A percentile compares a stretch with the other conserved stretches of the same genome.
Conservation (phyloP, 805 yeast genomes). For the Torulaspora delbrueckii region DNA sequence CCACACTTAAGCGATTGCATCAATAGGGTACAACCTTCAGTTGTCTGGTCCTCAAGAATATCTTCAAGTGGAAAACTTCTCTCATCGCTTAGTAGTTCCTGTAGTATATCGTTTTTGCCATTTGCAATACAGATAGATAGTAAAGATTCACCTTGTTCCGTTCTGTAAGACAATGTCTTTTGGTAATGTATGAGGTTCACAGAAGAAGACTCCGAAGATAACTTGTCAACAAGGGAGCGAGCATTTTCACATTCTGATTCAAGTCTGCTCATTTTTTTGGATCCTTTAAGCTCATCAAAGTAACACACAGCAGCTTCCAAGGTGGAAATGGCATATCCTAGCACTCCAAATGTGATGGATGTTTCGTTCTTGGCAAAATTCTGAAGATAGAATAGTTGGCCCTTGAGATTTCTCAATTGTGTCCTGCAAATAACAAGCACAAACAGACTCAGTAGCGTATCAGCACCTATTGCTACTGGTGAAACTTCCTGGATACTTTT, state of each 20-base stretch:
- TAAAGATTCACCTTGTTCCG: slow-evolving; percentile 65
- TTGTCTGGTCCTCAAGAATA: slow-evolving; percentile 56
- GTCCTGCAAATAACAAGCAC: slow-evolving; percentile 67
- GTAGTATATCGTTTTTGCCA: slow-evolving; percentile 43
- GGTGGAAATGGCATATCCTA: slow-evolving; percentile 77
- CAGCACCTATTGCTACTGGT: slow-evolving; percentile 61
- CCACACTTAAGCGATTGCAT: slow-evolving; percentile 57
- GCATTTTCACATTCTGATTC: slow-evolving; percentile 1
- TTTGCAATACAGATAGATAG: slow-evolving; percentile 57
- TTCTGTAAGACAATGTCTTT: slow-evolving; percentile 37
- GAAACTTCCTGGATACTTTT: slow-evolving; percentile 4
- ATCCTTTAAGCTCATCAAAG: slow-evolving; percentile 35
- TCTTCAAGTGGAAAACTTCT: slow-evolving; percentile 59
- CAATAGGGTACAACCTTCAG: slow-evolving; percentile 52
- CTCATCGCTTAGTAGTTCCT: slow-evolving; percentile 43
- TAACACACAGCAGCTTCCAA: slow-evolving; percentile 76
- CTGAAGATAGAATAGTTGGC: slow-evolving; percentile 62
- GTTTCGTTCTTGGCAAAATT: slow-evolving; percentile 45
- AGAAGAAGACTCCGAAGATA: slow-evolving; percentile 2
- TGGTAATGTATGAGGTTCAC: slow-evolving; percentile 28
- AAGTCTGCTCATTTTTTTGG: slow-evolving; percentile 1
- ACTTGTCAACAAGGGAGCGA: background rate
- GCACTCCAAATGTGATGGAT: slow-evolving; percentile 51
- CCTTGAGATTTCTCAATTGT: slow-evolving; percentile 51
- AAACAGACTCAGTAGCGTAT: slow-evolving; percentile 66